Percentiles rank a stretch among this genome's conserved stretches.
Evolutionary conservation across 768 basidiomycete genomes (phyloP).

Genomic region (Collybia nuda): DNA sequence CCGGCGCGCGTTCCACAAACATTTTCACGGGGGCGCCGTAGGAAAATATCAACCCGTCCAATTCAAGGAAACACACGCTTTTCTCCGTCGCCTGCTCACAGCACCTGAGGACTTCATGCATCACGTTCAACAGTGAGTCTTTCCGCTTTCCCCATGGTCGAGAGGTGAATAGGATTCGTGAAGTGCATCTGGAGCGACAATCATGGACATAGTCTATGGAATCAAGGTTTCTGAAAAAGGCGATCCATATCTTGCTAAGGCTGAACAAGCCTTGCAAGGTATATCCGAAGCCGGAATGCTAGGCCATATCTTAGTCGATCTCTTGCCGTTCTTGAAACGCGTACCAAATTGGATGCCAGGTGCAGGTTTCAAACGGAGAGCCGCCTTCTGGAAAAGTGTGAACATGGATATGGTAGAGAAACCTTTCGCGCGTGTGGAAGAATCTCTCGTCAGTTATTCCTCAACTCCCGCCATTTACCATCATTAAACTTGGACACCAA

Average conservation of each 20-base stretch:
- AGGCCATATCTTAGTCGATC: constrained; percentile 21
- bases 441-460: constrained; percentile 5
- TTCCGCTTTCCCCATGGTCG: background rate
- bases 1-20: too few relatives aligned
- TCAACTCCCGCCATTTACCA: too few relatives aligned
- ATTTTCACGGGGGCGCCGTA: too few relatives aligned
- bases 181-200: constrained; percentile 9
- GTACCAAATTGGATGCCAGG: constrained; percentile 51
- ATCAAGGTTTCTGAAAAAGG: constrained; percentile 18
- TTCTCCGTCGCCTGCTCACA: too few relatives aligned
- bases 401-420: constrained; percentile 33
- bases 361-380: constrained; percentile 40
- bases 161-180: background rate
- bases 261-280: constrained; percentile 20
- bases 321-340: constrained; percentile 30
- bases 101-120: too few relatives aligned
- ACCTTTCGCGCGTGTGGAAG: constrained; percentile 21
- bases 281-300: constrained; percentile 15
- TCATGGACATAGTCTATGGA: constrained; percentile 13
- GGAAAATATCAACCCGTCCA: too few relatives aligned
- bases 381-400: constrained; percentile 30
- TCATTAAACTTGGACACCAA: constrained; percentile 10
- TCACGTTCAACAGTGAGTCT: constrained; percentile 24
- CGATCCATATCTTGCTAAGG: constrained; percentile 21
- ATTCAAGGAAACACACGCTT: too few relatives aligned